Base-by-base conservation (phyloP, 768 basidiomycete genomes). In the Rhizopogon vinicolor region DNA sequence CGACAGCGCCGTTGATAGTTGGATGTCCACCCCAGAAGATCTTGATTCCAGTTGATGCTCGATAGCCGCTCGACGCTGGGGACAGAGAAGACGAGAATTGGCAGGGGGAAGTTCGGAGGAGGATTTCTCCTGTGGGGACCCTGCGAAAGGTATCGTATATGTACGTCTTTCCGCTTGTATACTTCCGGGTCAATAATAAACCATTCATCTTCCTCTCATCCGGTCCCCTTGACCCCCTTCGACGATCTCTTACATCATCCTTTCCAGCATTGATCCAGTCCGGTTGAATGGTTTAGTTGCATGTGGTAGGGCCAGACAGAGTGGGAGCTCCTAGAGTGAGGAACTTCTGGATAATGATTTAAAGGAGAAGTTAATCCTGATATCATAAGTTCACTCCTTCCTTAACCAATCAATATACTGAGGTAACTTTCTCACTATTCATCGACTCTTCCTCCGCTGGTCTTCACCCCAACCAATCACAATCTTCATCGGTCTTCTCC, bases 61-160 rank as follows among this genome's bases (percentile, higher is more conserved):
- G 25, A 25, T 25, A 25, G 25, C 25, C 64, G 37, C 63, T 68
- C 60, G 58, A 68, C 31, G 63, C 65, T 2, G 64, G 63, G n/a
- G 60, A 65, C 1, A 71, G 71, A 1, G 74, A 72, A 40, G 72
- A 76, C 0, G 76, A 76, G 5, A 76, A 73, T 7, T 87, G 86
- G 81, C 76, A 73, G 41, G 89, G 86, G 87, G 79, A 82, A 50
- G 79, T 25, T 3, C 82, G 2, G 88, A 89, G 63, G 84, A 87
- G 62, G 87, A 87, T 58, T 77, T 80, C 77, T 0, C 68, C 4
- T 69, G 72, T 0, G 70, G 69, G 2, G 75, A 75, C 46, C 75
- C 71, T 7, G 54, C 65, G 35, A 56, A 79, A 9, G 87, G 76
- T 1, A 79, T 89, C 40, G 67, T 85, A 53, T 89, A 88, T 64